phyloP scores from a whole-genome alignment of 2,329 filamentous ascomycete species.

The Colletotrichum shisoi region DNA sequence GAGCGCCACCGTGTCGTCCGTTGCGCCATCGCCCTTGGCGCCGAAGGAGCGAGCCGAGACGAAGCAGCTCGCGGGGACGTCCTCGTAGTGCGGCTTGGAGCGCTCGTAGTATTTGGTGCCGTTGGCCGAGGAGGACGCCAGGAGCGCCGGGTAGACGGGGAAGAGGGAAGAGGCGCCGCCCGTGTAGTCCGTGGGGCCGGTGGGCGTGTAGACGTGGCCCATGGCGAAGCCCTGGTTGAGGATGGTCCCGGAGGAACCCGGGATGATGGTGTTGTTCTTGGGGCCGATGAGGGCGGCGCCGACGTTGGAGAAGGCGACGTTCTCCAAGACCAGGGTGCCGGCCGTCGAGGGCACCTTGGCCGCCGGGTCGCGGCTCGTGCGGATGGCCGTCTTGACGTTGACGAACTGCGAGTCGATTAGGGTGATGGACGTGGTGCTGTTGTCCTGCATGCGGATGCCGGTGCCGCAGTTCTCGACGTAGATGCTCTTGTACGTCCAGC shows the following conservation, averaged over 20 bases:
- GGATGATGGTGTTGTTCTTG: conserved; percentile 58
- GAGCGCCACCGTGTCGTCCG: conserved; percentile 77
- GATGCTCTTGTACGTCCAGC: conserved; percentile 75
- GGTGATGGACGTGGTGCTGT: conserved; percentile 76
- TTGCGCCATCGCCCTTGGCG: conserved; percentile 74
- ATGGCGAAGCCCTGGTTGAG: conserved; percentile 59
- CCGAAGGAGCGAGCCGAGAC: conserved; percentile 73
- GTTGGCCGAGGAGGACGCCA: conserved; percentile 48
- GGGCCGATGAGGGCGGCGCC: conserved; percentile 54
- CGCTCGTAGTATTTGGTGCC: conserved; percentile 70
- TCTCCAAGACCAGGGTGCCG: conserved; percentile 59
- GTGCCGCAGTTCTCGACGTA: conserved; percentile 69
- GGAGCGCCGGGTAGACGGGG: conserved; percentile 62
- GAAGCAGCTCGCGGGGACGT: conserved; percentile 66
- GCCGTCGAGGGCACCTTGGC: conserved; percentile 49
- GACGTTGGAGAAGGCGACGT: conserved; percentile 52
- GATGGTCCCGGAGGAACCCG: conserved; percentile 60
- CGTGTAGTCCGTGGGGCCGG: conserved; percentile 57
- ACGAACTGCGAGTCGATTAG: conserved; percentile 76
- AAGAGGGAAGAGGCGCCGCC: conserved; percentile 54
- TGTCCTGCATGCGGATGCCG: conserved; percentile 70
- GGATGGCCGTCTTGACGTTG: conserved; percentile 72
- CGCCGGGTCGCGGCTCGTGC: conserved; percentile 60
- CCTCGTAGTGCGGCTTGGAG: conserved; percentile 79
- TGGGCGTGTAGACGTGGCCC: conserved; percentile 70